Evolutionary conservation across 495 filamentous ascomycete species (phyloP).

Genomic region (Aspergillus hancockii): DNA sequence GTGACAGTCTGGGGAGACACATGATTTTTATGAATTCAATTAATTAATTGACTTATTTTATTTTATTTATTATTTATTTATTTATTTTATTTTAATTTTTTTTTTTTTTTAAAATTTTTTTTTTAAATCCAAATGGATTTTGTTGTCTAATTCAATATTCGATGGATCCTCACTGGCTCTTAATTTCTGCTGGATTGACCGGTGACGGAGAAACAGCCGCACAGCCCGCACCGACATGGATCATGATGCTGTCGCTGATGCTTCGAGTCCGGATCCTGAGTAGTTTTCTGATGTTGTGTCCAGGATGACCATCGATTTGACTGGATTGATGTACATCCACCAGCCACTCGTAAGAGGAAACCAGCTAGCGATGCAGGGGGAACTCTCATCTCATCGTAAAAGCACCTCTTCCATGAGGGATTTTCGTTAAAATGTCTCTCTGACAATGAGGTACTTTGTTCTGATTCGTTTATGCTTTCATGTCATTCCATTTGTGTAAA

Average conservation of each 20-base stretch:
- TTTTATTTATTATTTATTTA: too few species aligned
- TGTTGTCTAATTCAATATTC: not conserved
- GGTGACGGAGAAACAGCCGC: not conserved
- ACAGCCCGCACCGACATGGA: not conserved
- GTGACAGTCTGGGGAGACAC: not conserved
- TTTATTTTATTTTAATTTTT: too few species aligned
- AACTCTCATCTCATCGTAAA: not conserved
- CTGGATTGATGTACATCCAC: not conserved
- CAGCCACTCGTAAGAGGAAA: not conserved
- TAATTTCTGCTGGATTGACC: not conserved
- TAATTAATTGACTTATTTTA: too few species aligned
- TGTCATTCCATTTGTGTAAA: not conserved
- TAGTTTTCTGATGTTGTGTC: too few species aligned
- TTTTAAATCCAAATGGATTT: too few species aligned
- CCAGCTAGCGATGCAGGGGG: not conserved
- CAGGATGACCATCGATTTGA: too few species aligned
- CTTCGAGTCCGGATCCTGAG: not conserved
- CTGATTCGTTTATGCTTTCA: not conserved
- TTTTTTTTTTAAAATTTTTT: too few species aligned
- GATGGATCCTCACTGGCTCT: not conserved
- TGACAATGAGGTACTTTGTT: not conserved
- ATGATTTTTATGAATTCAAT: too few species aligned
- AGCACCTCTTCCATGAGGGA: not conserved
- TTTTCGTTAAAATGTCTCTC: not conserved
- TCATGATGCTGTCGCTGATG: not conserved